A percentile compares a stretch with the other conserved stretches of the same genome.
Evolutionary conservation across 2,329 filamentous ascomycete species (phyloP).

Genomic region (Sclerotinia borealis): DNA sequence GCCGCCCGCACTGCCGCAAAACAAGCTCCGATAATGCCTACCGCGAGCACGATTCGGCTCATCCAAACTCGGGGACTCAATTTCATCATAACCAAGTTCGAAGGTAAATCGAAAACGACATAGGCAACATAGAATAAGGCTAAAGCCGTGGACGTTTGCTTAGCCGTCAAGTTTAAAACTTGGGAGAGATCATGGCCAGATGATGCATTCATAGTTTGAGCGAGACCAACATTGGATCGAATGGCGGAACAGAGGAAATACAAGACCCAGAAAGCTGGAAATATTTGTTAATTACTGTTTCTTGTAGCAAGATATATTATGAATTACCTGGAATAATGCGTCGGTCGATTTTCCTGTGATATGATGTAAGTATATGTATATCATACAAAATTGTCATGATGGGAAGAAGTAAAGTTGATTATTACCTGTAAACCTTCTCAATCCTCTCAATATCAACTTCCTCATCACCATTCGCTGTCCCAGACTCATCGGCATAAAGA

Average conservation of each 20-base stretch:
- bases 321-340: conserved; percentile 45
- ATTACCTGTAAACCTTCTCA: conserved; percentile 35
- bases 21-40: conserved; percentile 76
- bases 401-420: not conserved
- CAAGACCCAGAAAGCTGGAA: conserved; percentile 76
- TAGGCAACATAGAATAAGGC: conserved; percentile 91
- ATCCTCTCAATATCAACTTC: conserved; percentile 29
- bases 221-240: conserved; percentile 83
- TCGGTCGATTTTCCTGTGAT: conserved; percentile 45
- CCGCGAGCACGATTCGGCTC: conserved; percentile 82
- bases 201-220: conserved; percentile 84
- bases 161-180: conserved; percentile 61
- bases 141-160: conserved; percentile 76
- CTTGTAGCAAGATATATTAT: not conserved
- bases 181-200: conserved; percentile 68
- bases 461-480: conserved; percentile 17
- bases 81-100: conserved; percentile 81
- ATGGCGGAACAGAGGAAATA: conserved; percentile 93
- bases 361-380: not conserved
- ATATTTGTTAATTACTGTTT: not conserved
- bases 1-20: conserved; percentile 75
- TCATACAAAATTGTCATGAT: not conserved
- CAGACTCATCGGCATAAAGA: conserved; percentile 9
- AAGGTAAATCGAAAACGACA: conserved; percentile 82
- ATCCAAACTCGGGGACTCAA: conserved; percentile 86